Conservation (phyloP, 2,329 filamentous ascomycete genomes). For the Ophiostoma piceae region DNA sequence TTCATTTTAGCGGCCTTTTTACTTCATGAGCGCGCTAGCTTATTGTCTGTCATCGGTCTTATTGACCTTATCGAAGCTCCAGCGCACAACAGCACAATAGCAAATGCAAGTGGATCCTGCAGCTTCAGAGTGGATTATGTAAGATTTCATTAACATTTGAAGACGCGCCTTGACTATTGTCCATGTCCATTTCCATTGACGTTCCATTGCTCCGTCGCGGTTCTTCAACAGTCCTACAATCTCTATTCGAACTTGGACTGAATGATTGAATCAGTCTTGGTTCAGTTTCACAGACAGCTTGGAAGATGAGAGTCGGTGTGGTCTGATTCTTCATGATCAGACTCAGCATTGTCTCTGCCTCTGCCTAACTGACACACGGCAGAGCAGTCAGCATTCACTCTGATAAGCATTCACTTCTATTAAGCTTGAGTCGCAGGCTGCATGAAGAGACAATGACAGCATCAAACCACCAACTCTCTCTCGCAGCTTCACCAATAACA, state of each 20-base stretch:
- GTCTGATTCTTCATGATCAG: not conserved
- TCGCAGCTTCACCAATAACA: not conserved
- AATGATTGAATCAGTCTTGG: not conserved
- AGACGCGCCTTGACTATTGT: too few relatives aligned
- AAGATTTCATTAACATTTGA: not conserved
- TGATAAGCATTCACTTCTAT: not conserved
- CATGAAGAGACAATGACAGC: not conserved
- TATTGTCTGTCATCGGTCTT: not conserved
- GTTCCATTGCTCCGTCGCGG: not conserved
- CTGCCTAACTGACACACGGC: not conserved
- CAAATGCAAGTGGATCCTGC: not conserved
- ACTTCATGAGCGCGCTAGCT: not conserved
- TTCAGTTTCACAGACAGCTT: not conserved
- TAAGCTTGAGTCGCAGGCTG: not conserved
- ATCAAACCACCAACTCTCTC: not conserved
- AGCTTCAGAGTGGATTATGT: not conserved
- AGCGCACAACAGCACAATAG: conserved; percentile 1
- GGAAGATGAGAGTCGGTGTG: not conserved
- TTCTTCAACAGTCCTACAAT: not conserved
- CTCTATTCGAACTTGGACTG: not conserved
- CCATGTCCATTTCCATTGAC: not conserved
- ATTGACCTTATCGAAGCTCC: not conserved
- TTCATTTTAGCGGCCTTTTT: not conserved
- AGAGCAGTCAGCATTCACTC: not conserved
- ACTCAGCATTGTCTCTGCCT: not conserved